A percentile compares a stretch with the other conserved stretches of the same genome.
phyloP scores from a whole-genome alignment of 306 rosid genomes.

The Vigna mungo region DNA sequence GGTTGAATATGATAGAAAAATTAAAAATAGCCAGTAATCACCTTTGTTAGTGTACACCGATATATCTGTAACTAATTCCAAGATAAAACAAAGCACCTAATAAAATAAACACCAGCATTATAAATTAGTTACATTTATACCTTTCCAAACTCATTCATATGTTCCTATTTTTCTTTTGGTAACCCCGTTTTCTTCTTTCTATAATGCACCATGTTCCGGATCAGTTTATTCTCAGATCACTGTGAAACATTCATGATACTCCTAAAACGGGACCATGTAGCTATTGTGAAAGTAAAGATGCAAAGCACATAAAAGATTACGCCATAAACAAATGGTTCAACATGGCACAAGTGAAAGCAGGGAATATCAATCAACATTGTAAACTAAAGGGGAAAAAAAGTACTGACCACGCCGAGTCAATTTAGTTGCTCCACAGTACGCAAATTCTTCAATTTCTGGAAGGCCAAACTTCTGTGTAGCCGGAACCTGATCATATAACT shows the following conservation, averaged over 20 bases:
- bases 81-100: not conserved
- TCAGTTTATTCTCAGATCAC: constrained; percentile 6
- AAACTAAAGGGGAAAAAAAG: constrained; percentile 2
- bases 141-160: constrained; percentile 20
- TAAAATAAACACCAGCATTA: constrained; percentile 11
- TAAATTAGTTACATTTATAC: not conserved
- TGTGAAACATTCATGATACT: constrained; percentile 4
- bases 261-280: constrained; percentile 6
- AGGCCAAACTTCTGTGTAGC: constrained; percentile 46
- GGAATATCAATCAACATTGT: constrained; percentile 2
- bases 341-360: constrained; percentile 12
- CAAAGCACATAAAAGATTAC: constrained; percentile 5
- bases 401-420: constrained; percentile 55
- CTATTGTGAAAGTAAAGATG: constrained; percentile 7
- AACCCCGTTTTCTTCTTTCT: not conserved
- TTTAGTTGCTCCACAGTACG: constrained; percentile 55
- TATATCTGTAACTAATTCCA: not conserved
- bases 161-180: not conserved
- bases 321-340: not conserved
- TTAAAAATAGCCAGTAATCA: not conserved
- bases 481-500: not conserved
- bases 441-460: constrained; percentile 87
- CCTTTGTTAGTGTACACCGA: not conserved
- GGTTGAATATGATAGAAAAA: not conserved
- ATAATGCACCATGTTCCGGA: not conserved